Conservation (phyloP, 768 basidiomycete species). For the Pisolithus microcarpus region DNA sequence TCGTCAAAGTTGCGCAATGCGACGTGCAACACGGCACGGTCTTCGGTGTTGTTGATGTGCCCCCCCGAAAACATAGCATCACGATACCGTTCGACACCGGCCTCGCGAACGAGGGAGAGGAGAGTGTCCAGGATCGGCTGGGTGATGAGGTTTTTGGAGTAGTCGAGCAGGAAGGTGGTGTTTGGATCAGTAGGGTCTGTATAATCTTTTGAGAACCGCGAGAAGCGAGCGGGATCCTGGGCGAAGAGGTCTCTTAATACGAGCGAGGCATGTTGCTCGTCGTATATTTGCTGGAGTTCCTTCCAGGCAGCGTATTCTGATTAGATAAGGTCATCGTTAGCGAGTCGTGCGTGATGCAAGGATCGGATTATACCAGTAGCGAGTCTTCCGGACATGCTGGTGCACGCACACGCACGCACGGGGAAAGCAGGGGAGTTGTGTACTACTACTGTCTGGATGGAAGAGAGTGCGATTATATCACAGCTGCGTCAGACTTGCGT, state of each 20-base stretch:
- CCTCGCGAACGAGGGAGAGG: slow-evolving; percentile 77
- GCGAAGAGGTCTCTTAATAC: slow-evolving; percentile 90
- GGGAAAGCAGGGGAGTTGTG: neutral
- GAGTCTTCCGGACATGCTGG: slow-evolving; percentile 54
- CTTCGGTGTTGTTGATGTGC: slow-evolving; percentile 98
- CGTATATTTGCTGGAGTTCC: slow-evolving; percentile 81
- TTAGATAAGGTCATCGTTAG: neutral
- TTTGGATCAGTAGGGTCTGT: slow-evolving; percentile 54
- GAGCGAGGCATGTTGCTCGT: slow-evolving; percentile 62
- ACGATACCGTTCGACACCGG: slow-evolving; percentile 73
- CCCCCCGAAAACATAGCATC: slow-evolving; percentile 93
- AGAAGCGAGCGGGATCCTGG: slow-evolving; percentile 79
- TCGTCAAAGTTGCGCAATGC: slow-evolving; percentile 79
- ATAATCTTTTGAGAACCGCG: slow-evolving; percentile 77
- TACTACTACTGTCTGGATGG: neutral
- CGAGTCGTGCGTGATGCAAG: neutral
- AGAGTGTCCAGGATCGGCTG: slow-evolving; percentile 74
- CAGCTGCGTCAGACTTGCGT: neutral
- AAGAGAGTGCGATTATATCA: neutral
- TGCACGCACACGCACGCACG: neutral
- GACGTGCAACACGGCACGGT: slow-evolving; percentile 92
- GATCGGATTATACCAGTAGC: slow-evolving; percentile 42
- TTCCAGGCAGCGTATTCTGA: slow-evolving; percentile 87
- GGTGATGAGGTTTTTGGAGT: slow-evolving; percentile 94
- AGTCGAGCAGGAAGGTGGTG: slow-evolving; percentile 86